Conservation (phyloP, 148 eudicot genomes). For the Linanthus parryae region DNA sequence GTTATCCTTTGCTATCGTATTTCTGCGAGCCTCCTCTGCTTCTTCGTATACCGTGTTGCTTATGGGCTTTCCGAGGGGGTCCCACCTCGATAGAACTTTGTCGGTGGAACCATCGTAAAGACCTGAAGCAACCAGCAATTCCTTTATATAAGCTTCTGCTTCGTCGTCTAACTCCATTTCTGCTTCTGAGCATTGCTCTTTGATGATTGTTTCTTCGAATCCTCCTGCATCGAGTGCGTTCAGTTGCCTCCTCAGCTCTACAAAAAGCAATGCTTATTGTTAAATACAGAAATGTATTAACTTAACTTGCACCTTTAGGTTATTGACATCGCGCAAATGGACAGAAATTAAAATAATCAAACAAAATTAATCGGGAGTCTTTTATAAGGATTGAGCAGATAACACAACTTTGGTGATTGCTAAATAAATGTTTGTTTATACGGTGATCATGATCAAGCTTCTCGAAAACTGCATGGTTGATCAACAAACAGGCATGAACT, state of each 20-base stretch:
- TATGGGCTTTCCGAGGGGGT: conserved; percentile 60
- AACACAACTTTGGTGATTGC: neutral
- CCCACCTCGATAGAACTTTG: conserved; percentile 53
- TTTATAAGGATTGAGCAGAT: neutral
- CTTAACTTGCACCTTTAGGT: neutral
- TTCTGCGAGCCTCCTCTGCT: conserved; percentile 60
- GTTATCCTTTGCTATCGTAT: conserved; percentile 18
- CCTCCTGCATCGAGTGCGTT: conserved; percentile 56
- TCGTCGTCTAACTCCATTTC: conserved; percentile 66
- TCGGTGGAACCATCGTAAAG: conserved; percentile 51
- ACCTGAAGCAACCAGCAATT: conserved; percentile 72
- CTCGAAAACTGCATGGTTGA: too few species aligned
- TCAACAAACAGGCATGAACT: too few species aligned
- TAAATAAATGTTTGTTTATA: neutral
- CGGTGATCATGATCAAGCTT: too few species aligned
- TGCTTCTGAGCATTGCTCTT: conserved; percentile 44
- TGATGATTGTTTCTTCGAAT: conserved; percentile 37
- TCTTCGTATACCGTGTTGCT: conserved; percentile 53
- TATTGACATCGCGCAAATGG: neutral
- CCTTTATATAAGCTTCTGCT: conserved; percentile 62
- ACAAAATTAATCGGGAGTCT: too few species aligned
- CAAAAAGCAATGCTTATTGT: neutral
- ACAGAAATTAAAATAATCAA: too few species aligned
- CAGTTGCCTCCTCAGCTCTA: conserved; percentile 77
- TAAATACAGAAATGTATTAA: neutral